A percentile compares a stretch with the other conserved stretches of the same genome.
These are phyloP conservation scores for Globisporangium solare DNA, from an alignment of 352 stramenopile species.

Conservation along the genomic window DNA sequence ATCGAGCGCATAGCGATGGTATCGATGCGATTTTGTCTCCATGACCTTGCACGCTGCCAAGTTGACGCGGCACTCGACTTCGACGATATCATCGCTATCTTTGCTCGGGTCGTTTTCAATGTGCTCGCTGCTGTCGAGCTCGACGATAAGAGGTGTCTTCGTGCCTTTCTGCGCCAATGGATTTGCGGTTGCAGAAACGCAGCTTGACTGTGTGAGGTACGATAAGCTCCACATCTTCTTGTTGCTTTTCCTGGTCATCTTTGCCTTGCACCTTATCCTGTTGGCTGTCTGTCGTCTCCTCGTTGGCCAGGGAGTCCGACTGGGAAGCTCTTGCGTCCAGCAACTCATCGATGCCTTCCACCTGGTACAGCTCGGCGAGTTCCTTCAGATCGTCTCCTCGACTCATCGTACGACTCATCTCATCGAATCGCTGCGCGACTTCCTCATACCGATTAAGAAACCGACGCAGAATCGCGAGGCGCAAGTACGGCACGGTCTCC, in stretches of 20 bases:
- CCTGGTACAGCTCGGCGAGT: slow-evolving; percentile 72
- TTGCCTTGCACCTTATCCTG: background rate
- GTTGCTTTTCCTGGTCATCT: slow-evolving; percentile 9
- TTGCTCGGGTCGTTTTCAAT: background rate
- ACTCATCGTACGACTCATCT: slow-evolving; percentile 30
- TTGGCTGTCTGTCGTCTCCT: slow-evolving; percentile 8
- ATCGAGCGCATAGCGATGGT: slow-evolving; percentile 55
- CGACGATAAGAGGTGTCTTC: slow-evolving; percentile 60
- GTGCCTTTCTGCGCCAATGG: background rate
- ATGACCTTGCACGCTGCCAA: slow-evolving; percentile 40
- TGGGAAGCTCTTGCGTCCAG: slow-evolving; percentile 30
- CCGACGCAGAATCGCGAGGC: slow-evolving; percentile 40
- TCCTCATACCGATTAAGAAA: slow-evolving; percentile 31
- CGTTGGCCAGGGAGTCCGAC: background rate
- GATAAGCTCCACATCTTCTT: slow-evolving; percentile 4
- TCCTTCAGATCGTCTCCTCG: slow-evolving; percentile 58
- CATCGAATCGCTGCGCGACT: slow-evolving; percentile 49
- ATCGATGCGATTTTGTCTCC: slow-evolving; percentile 46
- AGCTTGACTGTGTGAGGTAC: slow-evolving; percentile 33
- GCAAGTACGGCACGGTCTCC: slow-evolving; percentile 72
- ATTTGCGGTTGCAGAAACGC: slow-evolving; percentile 30
- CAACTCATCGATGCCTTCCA: slow-evolving; percentile 76
- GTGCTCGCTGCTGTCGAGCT: slow-evolving; percentile 37
- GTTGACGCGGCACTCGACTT: slow-evolving; percentile 42
- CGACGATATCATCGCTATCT: slow-evolving; percentile 13